Evolutionary conservation across 768 basidiomycete genomes (phyloP).

Genomic region (Pulveroboletus sp.): DNA sequence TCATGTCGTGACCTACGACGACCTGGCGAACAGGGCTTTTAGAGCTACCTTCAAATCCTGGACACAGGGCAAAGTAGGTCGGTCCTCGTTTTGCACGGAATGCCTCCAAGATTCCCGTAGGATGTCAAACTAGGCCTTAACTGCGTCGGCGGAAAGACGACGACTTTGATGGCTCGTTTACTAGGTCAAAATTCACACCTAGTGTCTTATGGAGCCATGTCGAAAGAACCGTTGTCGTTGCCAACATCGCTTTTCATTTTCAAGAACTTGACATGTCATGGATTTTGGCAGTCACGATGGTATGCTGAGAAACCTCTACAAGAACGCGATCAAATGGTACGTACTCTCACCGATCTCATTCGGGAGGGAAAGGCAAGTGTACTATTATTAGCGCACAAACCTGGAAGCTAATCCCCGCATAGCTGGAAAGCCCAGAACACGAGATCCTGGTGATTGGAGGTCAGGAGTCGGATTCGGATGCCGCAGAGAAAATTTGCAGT

Average conservation of each 20-base stretch:
- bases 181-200: conserved; percentile 67
- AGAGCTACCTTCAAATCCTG: conserved; percentile 55
- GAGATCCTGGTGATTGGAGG: conserved; percentile 56
- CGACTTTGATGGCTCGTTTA: conserved; percentile 63
- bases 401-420: conserved; percentile 2
- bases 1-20: conserved; percentile 74
- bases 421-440: conserved; percentile 69
- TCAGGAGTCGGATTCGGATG: conserved; percentile 37
- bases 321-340: conserved; percentile 51
- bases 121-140: conserved; percentile 48
- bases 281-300: conserved; percentile 80
- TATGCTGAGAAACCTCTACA: conserved; percentile 45
- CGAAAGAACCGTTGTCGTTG: conserved; percentile 71
- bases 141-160: conserved; percentile 63
- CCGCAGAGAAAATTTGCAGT: conserved; percentile 31
- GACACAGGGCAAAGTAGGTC: conserved; percentile 56
- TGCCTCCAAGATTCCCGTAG: conserved; percentile 17
- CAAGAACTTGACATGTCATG: conserved; percentile 70
- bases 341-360: conserved; percentile 50
- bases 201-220: conserved; percentile 90
- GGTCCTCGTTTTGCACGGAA: conserved; percentile 9
- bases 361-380: conserved; percentile 46
- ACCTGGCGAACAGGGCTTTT: conserved; percentile 55
- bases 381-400: not conserved
- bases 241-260: conserved; percentile 83